A percentile compares a stretch with the other conserved stretches of the same genome.
These are phyloP conservation scores for Hymenoscyphus repandus DNA, from an alignment of 2,329 filamentous ascomycete genomes.

Conservation along the genomic window DNA sequence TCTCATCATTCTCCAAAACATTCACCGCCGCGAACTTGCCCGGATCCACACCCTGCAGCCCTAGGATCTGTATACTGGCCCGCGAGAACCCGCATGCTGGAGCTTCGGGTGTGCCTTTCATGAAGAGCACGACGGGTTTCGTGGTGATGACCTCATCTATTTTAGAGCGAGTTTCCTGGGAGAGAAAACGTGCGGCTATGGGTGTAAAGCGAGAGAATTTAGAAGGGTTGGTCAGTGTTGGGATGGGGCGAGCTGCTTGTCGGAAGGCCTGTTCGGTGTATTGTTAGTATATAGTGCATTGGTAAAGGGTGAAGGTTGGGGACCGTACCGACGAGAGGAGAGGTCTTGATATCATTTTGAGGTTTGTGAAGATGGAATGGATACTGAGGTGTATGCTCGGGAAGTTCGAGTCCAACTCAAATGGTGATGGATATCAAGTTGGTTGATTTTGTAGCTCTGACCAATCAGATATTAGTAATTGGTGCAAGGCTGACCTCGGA, in stretches of 20 bases:
- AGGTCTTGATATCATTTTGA: slow-evolving; percentile 27
- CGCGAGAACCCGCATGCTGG: slow-evolving; percentile 97
- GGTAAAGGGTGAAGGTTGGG: background rate
- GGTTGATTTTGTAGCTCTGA: slow-evolving; percentile 19
- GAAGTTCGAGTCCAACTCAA: background rate
- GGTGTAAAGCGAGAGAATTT: slow-evolving; percentile 22
- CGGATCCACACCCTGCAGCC: slow-evolving; percentile 90
- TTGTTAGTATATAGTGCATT: slow-evolving; percentile 13
- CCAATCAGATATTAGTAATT: slow-evolving; percentile 24
- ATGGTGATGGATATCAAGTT: slow-evolving; percentile 7
- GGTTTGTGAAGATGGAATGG: slow-evolving; percentile 1
- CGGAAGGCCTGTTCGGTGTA: slow-evolving; percentile 37
- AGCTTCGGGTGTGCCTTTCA: slow-evolving; percentile 96
- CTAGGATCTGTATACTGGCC: slow-evolving; percentile 90
- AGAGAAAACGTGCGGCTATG: slow-evolving; percentile 58
- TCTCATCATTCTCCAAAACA: slow-evolving; percentile 83
- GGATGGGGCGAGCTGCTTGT: slow-evolving; percentile 36
- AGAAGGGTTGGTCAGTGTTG: slow-evolving; percentile 22
- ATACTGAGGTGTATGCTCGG: background rate
- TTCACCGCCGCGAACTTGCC: slow-evolving; percentile 98
- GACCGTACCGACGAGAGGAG: slow-evolving; percentile 26
- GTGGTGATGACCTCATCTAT: slow-evolving; percentile 88
- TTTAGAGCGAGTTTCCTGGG: slow-evolving; percentile 69
- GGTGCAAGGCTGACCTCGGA: slow-evolving; percentile 20
- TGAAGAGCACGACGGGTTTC: slow-evolving; percentile 93